A percentile compares a stretch with the other conserved stretches of the same genome.
Conservation (phyloP, 495 filamentous ascomycete genomes). For the Penicillium atrosanguineum region DNA sequence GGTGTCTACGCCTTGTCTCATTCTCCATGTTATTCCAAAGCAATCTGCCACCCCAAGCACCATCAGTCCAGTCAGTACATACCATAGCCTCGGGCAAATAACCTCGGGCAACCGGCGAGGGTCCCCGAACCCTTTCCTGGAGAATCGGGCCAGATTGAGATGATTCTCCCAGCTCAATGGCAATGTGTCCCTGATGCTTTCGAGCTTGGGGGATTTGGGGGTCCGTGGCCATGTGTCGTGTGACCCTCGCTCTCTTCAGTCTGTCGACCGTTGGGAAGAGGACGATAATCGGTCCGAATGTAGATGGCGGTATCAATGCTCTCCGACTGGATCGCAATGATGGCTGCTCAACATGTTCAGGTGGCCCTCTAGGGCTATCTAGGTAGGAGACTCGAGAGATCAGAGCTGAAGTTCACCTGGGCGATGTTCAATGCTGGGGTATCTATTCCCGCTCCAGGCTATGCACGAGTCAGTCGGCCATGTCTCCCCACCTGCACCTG, state of each 20-base stretch:
- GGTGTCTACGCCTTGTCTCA: neutral
- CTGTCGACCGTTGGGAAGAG: conserved; percentile 6
- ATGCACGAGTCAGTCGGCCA: neutral
- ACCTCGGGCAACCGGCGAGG: conserved; percentile 12
- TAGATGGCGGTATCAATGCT: conserved; percentile 1
- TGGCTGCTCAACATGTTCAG: neutral
- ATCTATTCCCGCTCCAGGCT: neutral
- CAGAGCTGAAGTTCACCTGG: neutral
- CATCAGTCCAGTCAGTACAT: neutral
- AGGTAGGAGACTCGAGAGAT: neutral
- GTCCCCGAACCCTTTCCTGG: conserved; percentile 7
- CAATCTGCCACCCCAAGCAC: neutral
- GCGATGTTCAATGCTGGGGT: neutral
- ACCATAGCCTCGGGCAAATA: conserved; percentile 5
- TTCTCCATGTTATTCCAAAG: neutral
- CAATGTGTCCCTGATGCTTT: neutral
- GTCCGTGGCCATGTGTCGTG: conserved; percentile 8
- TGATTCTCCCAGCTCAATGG: neutral
- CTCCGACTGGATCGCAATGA: neutral
- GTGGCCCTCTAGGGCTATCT: neutral
- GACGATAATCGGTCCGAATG: conserved; percentile 8
- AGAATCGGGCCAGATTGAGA: neutral
- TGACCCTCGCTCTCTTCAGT: conserved; percentile 6
- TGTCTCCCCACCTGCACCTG: neutral
- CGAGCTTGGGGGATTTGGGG: neutral